Percentiles rank a stretch among this genome's conserved stretches.
Conservation (phyloP, 2,329 filamentous ascomycete species). For the Colletotrichum limetticola region DNA sequence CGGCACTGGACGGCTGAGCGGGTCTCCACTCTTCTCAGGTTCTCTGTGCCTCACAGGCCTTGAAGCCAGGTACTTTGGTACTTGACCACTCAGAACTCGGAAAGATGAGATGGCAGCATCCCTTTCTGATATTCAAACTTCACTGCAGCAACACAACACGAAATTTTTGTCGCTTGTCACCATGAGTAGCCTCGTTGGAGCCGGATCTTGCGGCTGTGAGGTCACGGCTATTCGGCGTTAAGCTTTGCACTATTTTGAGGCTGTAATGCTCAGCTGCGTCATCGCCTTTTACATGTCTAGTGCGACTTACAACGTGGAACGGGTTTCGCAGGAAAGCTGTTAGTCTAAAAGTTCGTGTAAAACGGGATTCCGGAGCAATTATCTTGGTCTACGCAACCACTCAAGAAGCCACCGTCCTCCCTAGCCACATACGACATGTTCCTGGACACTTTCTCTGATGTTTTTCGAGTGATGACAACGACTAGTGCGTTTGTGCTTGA, state of each 20-base stretch:
- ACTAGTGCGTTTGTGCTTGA: not conserved
- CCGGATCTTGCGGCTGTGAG: not conserved
- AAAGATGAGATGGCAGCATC: slow-evolving; percentile 11
- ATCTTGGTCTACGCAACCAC: not conserved
- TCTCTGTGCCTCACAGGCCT: not conserved
- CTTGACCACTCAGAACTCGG: not conserved
- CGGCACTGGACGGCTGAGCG: not conserved
- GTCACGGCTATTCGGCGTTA: not conserved
- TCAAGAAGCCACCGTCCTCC: not conserved
- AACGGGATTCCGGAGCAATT: not conserved
- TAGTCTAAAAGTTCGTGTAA: not conserved
- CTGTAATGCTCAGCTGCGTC: not conserved
- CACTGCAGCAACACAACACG: not conserved
- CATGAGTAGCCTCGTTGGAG: not conserved
- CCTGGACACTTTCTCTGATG: too few relatives aligned
- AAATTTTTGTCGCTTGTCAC: not conserved
- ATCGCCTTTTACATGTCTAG: not conserved
- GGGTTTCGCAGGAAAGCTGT: not conserved
- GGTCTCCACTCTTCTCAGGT: not conserved
- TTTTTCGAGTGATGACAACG: not conserved
- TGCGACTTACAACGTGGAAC: not conserved
- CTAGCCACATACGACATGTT: not conserved
- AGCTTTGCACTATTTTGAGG: not conserved
- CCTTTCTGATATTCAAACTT: not conserved
- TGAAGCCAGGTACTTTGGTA: slow-evolving; percentile 8